These are phyloP conservation scores for Aspergillus japonicus DNA, from an alignment of 2,329 filamentous ascomycete species.

Conservation along the genomic window DNA sequence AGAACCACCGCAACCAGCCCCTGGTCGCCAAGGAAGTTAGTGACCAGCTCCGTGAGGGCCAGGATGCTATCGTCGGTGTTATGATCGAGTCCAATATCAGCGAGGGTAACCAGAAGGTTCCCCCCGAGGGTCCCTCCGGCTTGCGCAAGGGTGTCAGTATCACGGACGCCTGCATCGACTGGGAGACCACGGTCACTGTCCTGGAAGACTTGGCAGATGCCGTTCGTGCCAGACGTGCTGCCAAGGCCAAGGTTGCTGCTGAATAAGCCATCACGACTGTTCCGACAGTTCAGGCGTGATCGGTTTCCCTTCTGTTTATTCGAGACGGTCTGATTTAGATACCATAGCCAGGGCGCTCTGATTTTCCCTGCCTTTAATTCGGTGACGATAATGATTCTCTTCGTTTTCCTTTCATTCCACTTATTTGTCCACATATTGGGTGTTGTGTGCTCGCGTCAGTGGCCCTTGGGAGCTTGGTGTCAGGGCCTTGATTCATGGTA, in stretches of 20 bases:
- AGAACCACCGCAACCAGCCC: conserved; percentile 96
- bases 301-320: conserved; percentile 12
- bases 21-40: conserved; percentile 79
- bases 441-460: neutral
- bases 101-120: conserved; percentile 86
- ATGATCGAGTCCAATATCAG: conserved; percentile 99
- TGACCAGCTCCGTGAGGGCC: conserved; percentile 82
- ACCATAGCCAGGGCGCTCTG: conserved; percentile 19
- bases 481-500: neutral
- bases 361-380: neutral
- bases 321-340: conserved; percentile 20
- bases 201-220: conserved; percentile 84
- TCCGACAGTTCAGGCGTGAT: neutral
- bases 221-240: conserved; percentile 69
- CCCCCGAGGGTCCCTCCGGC: conserved; percentile 71
- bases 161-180: conserved; percentile 93
- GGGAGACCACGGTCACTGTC: conserved; percentile 78
- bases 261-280: conserved; percentile 18
- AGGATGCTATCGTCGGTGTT: conserved; percentile 86
- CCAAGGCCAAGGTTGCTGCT: conserved; percentile 29
- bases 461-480: neutral
- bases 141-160: conserved; percentile 91
- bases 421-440: neutral
- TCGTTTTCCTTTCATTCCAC: neutral
- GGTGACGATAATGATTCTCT: neutral